Percentiles rank a stretch among this genome's conserved stretches.
phyloP scores from a whole-genome alignment of 1,284 basidiomycete species.

The Gomphus bonarii region DNA sequence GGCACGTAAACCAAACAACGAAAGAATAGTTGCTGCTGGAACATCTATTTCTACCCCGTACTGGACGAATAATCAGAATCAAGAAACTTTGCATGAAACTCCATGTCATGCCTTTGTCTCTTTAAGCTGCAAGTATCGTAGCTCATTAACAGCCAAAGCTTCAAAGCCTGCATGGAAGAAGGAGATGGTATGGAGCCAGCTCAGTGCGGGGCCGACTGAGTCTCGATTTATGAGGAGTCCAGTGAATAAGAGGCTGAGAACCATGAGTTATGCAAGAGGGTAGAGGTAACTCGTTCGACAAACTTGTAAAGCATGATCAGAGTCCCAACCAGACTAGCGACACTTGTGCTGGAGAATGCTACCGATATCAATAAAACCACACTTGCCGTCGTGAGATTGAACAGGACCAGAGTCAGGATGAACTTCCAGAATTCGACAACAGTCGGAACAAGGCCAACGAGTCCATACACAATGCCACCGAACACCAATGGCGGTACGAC shows the following conservation, averaged over 20 bases:
- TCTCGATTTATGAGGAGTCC: slow-evolving; percentile 93
- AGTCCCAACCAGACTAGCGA: slow-evolving; percentile 90
- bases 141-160: slow-evolving; percentile 90
- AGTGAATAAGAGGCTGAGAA: slow-evolving; percentile 79
- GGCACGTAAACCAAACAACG: slow-evolving; percentile 80
- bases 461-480: slow-evolving; percentile 87
- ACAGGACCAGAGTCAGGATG: slow-evolving; percentile 86
- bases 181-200: slow-evolving; percentile 83
- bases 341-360: slow-evolving; percentile 73
- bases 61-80: slow-evolving; percentile 25
- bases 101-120: slow-evolving; percentile 62
- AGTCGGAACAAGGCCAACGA: slow-evolving; percentile 88
- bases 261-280: slow-evolving; percentile 5
- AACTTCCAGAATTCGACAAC: slow-evolving; percentile 95
- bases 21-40: slow-evolving; percentile 87
- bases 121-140: slow-evolving; percentile 87
- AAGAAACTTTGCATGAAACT: background rate
- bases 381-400: slow-evolving; percentile 90
- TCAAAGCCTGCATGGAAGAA: slow-evolving; percentile 99
- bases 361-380: slow-evolving; percentile 88
- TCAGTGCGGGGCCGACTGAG: slow-evolving; percentile 60
- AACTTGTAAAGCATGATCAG: slow-evolving; percentile 97
- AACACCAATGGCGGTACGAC: slow-evolving; percentile 92
- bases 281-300: slow-evolving; percentile 23
- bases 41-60: slow-evolving; percentile 92